Conservation (phyloP, 2,329 filamentous ascomycete genomes). For the Fusarium oligoseptatum region DNA sequence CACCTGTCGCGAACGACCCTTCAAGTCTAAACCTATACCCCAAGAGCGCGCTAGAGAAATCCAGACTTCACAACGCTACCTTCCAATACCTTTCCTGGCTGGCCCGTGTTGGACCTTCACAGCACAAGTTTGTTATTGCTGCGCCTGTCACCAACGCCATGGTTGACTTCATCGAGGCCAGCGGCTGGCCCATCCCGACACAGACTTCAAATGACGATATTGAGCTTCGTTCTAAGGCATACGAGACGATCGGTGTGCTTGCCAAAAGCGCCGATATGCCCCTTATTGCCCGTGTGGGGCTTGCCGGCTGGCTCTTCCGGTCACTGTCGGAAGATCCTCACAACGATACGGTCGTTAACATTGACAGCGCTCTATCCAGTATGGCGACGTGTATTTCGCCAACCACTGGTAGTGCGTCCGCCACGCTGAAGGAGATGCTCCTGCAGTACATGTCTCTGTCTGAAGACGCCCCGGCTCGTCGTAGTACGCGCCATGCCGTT, state of each 20-base stretch:
- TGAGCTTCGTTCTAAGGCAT: slow-evolving; percentile 81
- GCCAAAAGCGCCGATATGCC: slow-evolving; percentile 74
- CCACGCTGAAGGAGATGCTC: slow-evolving; percentile 66
- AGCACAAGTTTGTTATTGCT: slow-evolving; percentile 74
- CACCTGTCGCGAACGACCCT: slow-evolving; percentile 17
- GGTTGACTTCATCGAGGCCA: slow-evolving; percentile 78
- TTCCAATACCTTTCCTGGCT: slow-evolving; percentile 92
- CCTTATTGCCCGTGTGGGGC: slow-evolving; percentile 64
- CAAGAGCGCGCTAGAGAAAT: slow-evolving; percentile 76
- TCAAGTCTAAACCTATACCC: slow-evolving; percentile 44
- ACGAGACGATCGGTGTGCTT: slow-evolving; percentile 90
- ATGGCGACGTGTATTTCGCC: slow-evolving; percentile 65
- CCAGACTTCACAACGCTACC: slow-evolving; percentile 84
- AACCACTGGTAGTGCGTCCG: slow-evolving; percentile 47
- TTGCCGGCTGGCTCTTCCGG: slow-evolving; percentile 82
- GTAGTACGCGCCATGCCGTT: slow-evolving; percentile 83
- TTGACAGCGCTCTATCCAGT: slow-evolving; percentile 89
- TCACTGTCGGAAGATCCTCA: slow-evolving; percentile 85
- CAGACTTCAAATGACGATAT: slow-evolving; percentile 71
- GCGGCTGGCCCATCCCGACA: slow-evolving; percentile 83
- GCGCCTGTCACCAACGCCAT: slow-evolving; percentile 77
- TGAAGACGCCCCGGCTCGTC: slow-evolving; percentile 65
- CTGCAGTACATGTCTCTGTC: slow-evolving; percentile 74
- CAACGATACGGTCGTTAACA: slow-evolving; percentile 83
- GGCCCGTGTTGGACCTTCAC: slow-evolving; percentile 75